These are phyloP conservation scores for Cucurbita moschata DNA, from an alignment of 306 rosid genomes.

Conservation along the genomic window DNA sequence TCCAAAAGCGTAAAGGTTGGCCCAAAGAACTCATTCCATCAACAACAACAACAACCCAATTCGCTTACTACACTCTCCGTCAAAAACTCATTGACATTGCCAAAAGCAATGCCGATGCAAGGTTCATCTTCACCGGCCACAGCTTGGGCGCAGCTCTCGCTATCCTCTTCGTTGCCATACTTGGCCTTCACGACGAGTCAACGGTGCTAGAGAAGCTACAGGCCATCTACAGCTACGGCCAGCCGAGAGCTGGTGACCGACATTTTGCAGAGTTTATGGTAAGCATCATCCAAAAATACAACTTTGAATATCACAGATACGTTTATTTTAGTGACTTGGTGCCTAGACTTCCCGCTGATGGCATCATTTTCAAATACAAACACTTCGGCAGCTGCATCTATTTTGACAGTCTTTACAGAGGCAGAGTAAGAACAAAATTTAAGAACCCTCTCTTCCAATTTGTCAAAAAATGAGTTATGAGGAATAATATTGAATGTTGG, in stretches of 20 bases:
- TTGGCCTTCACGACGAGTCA: constrained; percentile 40
- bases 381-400: constrained; percentile 46
- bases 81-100: constrained; percentile 19
- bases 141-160: constrained; percentile 78
- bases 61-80: constrained; percentile 51
- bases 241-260: constrained; percentile 43
- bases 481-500: not conserved
- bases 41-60: not conserved
- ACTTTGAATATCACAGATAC: constrained; percentile 36
- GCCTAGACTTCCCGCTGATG: constrained; percentile 51
- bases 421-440: constrained; percentile 23
- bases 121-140: constrained; percentile 60
- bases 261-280: constrained; percentile 45
- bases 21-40: constrained; percentile 29
- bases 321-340: constrained; percentile 52
- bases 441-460: not conserved
- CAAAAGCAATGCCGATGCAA: constrained; percentile 30
- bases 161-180: constrained; percentile 37
- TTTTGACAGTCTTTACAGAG: constrained; percentile 47
- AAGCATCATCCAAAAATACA: constrained; percentile 21
- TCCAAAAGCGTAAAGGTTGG: constrained; percentile 33
- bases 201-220: constrained; percentile 44
- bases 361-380: constrained; percentile 30
- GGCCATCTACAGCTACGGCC: constrained; percentile 67
- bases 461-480: not conserved